Conservation (phyloP, 208 protist genomes). For the Acanthamoeba quina region DNA sequence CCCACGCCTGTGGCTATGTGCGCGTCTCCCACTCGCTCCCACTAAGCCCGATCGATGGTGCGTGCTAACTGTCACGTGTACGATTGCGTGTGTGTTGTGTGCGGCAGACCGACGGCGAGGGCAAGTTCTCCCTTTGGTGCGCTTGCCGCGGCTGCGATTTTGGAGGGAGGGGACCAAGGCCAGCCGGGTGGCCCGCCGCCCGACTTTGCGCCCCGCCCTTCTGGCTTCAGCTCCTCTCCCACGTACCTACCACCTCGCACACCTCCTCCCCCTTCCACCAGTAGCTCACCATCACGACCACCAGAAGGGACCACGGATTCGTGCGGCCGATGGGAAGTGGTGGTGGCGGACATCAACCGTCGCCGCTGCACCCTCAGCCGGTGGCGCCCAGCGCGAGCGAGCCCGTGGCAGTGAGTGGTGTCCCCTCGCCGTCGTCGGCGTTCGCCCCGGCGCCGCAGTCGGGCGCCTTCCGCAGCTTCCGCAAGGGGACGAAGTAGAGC, state of each 20-base stretch:
- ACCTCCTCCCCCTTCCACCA: not conserved
- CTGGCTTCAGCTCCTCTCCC: not conserved
- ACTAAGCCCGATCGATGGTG: too few species aligned
- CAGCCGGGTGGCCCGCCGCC: not conserved
- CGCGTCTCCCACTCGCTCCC: not conserved
- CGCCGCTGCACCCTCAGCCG: not conserved
- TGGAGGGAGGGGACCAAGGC: not conserved
- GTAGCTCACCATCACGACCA: not conserved
- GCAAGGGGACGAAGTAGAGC: constrained; percentile 34
- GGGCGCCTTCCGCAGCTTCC: constrained; percentile 45
- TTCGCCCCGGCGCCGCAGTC: not conserved
- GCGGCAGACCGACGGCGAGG: not conserved
- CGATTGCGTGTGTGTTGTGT: not conserved
- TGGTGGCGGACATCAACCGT: not conserved
- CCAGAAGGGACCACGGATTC: constrained; percentile 24
- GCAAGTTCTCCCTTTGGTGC: constrained; percentile 15
- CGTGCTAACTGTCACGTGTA: not conserved
- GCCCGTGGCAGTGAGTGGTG: not conserved
- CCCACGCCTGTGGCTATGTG: not conserved
- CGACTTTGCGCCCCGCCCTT: not conserved
- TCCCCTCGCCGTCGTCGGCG: not conserved
- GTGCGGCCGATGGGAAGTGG: not conserved
- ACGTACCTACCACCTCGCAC: not conserved
- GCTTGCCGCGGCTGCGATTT: not conserved
- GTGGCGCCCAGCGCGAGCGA: not conserved